Evolutionary conservation across 306 rosid species (phyloP).

Genomic region (Cucurbita maxima): DNA sequence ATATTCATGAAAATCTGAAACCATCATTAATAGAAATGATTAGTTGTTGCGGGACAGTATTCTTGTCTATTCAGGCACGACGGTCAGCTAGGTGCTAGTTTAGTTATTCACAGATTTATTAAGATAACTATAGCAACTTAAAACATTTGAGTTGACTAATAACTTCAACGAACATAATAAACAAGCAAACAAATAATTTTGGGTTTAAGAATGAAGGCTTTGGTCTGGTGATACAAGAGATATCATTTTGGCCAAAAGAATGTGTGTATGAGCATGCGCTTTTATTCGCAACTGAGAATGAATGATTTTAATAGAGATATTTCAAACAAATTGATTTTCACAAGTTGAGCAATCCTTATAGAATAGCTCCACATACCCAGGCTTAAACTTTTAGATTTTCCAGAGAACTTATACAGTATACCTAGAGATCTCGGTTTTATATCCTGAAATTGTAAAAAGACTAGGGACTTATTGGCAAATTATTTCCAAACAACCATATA

Average conservation of each 20-base stretch:
- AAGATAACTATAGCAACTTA: neutral
- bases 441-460: neutral
- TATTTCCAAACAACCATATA: neutral
- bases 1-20: neutral
- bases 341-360: neutral
- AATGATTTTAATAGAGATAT: neutral
- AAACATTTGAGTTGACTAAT: neutral
- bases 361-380: neutral
- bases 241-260: neutral
- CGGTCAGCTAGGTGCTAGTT: neutral
- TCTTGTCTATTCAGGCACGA: neutral
- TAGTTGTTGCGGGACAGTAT: neutral
- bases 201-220: neutral
- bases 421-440: neutral
- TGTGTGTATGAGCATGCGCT: too few relatives aligned
- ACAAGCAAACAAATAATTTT: neutral
- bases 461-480: neutral
- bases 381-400: neutral
- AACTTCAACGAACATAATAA: neutral
- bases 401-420: neutral
- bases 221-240: neutral
- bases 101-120: neutral
- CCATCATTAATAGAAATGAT: neutral
- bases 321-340: neutral
- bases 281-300: neutral